Base-by-base conservation (phyloP, 306 rosid species). In the Luffa aegyptiaca region DNA sequence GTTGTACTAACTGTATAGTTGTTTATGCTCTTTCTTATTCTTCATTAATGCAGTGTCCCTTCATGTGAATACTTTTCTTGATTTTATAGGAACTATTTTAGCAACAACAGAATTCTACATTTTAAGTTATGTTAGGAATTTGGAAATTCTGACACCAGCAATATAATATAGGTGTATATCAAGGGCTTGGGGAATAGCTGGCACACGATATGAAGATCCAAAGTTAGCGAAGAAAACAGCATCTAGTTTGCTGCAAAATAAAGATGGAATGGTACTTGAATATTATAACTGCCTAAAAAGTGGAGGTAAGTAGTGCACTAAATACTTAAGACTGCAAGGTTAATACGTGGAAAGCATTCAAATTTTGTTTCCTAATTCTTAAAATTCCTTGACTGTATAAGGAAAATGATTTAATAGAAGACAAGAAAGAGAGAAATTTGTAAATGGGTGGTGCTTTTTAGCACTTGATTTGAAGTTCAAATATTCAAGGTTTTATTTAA, bases 151-250 rank as follows among this genome's bases (percentile, higher is more conserved):
- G 84, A 84, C 81, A 57, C 66, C 59, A 80, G 82, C 74, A 75
- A 72, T 84, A 69, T 86, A 26, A 78, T 59, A 86, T 86, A 94
- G 98, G 84, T 91, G 86, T 66, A 70, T 90, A 74, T 88, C 98
- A 73, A 88, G 80, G 84, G 96, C 97, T 57, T 94, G 98, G 98
- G 90, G 88, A 82, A 85, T 94, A 81, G 94, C 97, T 62, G 96
- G 98, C 46, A 84, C 93, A 11, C 83, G 94, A 83, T 94, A 87
- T 52, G 88, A 82, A 75, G 92, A 94, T 81, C 87, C 96, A 79
- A 90, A 90, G 83, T 84, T 94, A 59, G 86, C 81, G 36, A 88
- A 87, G 86, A 92, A 85, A 85, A 82, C 37, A 80, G 88, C 89
- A 51, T 92, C 92, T 66, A 37, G 70, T n/a, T 83, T 87, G 74